phyloP scores from a whole-genome alignment of 1,284 basidiomycete species.

The Boletellus sp. region DNA sequence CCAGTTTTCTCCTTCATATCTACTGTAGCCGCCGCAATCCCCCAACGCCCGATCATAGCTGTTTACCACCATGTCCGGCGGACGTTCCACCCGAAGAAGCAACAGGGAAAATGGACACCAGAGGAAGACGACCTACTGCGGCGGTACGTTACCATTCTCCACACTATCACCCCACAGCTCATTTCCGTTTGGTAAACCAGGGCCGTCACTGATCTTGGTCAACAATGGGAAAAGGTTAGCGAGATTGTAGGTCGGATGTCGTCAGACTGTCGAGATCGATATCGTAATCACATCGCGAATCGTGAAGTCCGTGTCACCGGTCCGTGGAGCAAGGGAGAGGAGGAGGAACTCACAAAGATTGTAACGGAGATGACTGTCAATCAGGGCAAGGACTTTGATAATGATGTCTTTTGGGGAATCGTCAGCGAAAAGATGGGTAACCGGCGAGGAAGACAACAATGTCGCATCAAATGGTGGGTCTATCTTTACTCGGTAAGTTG shows the following conservation, averaged over 20 bases:
- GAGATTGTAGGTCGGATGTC: constrained; percentile 66
- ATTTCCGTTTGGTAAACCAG: constrained; percentile 33
- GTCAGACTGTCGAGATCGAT: constrained; percentile 80
- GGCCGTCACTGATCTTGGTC: constrained; percentile 66
- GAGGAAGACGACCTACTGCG: constrained; percentile 66
- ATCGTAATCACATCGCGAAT: constrained; percentile 71
- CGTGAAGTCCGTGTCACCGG: constrained; percentile 54
- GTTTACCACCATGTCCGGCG: constrained; percentile 79
- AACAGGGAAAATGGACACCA: constrained; percentile 67
- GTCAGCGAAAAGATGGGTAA: constrained; percentile 75
- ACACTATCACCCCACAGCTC: constrained; percentile 1
- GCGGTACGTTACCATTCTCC: constrained; percentile 42
- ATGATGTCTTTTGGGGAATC: constrained; percentile 77
- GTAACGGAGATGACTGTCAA: constrained; percentile 68
- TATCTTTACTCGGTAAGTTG: background rate
- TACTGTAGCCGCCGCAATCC: constrained; percentile 57
- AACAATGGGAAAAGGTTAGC: constrained; percentile 76
- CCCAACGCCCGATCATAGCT: constrained; percentile 72
- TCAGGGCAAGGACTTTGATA: constrained; percentile 66
- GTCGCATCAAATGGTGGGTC: constrained; percentile 76
- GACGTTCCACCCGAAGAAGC: constrained; percentile 60
- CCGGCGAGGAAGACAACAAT: constrained; percentile 72
- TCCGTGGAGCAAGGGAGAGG: constrained; percentile 73
- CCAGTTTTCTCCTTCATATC: constrained; percentile 5
- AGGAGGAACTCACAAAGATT: constrained; percentile 64